These are phyloP conservation scores for Aspergillus bridgeri DNA, from an alignment of 495 filamentous ascomycete species.

Conservation along the genomic window DNA sequence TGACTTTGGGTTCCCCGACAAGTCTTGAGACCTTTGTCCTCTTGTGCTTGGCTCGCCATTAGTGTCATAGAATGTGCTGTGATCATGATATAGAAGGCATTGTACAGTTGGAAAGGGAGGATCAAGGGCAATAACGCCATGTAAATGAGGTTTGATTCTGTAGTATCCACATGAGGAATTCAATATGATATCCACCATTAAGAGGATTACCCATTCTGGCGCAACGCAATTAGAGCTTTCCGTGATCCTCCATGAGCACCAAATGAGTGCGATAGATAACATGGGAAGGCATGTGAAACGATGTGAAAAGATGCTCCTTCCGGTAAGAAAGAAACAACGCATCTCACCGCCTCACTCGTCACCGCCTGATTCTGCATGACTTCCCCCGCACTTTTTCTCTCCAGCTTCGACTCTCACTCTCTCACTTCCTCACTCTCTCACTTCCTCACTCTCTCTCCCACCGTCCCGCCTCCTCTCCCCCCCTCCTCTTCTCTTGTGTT, in stretches of 20 bases:
- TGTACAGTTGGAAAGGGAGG: not conserved
- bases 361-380: not conserved
- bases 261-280: no score
- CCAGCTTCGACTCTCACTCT: not conserved
- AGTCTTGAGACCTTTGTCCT: conserved; percentile 26
- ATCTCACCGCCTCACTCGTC: not conserved
- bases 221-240: not conserved
- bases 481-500: no score
- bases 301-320: not conserved
- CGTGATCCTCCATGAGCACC: not conserved
- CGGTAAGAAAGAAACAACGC: not conserved
- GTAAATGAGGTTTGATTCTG: not conserved
- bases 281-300: no score
- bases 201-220: not conserved
- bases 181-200: not conserved
- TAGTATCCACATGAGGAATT: not conserved
- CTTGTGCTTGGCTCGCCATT: not conserved
- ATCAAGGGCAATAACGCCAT: not conserved
- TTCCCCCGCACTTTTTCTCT: not conserved
- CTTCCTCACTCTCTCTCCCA: no score
- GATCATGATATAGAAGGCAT: not conserved
- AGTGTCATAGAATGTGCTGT: not conserved
- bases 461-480: no score
- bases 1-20: conserved; percentile 76
- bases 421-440: not conserved